Evolutionary conservation across 2,329 filamentous ascomycete species (phyloP), one percentile per base, ranked within the genome.

Genomic region (Reticulascus tulasneorum): DNA sequence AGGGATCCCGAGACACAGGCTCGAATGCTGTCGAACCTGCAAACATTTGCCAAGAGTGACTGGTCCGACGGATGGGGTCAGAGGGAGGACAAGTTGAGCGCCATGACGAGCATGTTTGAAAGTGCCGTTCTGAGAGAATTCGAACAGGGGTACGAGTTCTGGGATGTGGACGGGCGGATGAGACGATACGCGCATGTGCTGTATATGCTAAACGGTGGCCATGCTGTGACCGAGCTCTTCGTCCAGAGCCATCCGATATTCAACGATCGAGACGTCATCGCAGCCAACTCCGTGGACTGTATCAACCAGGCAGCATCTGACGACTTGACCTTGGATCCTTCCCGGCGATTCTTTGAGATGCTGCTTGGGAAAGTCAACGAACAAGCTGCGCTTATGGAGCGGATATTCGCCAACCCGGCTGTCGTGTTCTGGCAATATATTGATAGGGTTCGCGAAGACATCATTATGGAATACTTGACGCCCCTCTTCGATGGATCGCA

Each of bases 91-190:
- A 86, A 83, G 53, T 66, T 98, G 15, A 69, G 77, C 23, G 75
- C 73, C 17, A 89, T 94, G 75, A 77, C 83, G 47, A 75, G 75
- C 23, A 82, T 93, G 40, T 98, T 98, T 52, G 91, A 97, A 62
- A 89, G 83, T 38, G 89, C 90, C 4, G 90, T 94, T 4, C 65
- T 96, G 33, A 77, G 85, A 31, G 93, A 98, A 58, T 98, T 98
- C 49, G 86, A 94, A 60, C 85, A 93, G 53, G 93, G 88, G 5
- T 94, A 94, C 48, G 87, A 93, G 56, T 82, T 80, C 27, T 86
- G 84, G 65, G 91, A 98, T 57, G 80, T 94, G 35, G 85, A 94
- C 47, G 89, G 87, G 3, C 75, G 82, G 35, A 96, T 97, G 91
- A 80, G 76, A 48, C 79, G 85, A 53, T 97, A 95, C 60, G 90